A percentile compares a stretch with the other conserved stretches of the same genome.
Evolutionary conservation across 1,139 yeast species (phyloP).

Genomic region (Debaryomycetaceae sp.): DNA sequence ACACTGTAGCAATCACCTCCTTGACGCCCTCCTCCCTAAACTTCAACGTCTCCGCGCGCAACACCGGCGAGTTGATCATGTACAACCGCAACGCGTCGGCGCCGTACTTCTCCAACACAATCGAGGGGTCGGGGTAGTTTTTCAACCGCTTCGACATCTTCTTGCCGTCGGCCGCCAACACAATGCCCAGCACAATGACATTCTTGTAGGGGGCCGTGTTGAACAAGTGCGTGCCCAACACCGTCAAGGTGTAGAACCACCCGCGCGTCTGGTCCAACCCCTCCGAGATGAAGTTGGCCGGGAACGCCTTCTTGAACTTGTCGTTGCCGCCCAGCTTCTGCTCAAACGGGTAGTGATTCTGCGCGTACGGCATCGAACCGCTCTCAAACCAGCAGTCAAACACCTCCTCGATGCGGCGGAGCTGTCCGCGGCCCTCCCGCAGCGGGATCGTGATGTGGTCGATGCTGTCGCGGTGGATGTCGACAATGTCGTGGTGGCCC

Average conservation of each 20-base stretch:
- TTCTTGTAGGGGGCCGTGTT: conserved; percentile 91
- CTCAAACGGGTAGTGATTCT: conserved; percentile 96
- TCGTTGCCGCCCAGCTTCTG: conserved; percentile 59
- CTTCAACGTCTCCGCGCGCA: conserved; percentile 93
- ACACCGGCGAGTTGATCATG: conserved; percentile 93
- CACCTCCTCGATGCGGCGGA: conserved; percentile 93
- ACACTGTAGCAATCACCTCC: conserved; percentile 92
- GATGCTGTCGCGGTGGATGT: conserved; percentile 88
- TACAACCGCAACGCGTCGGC: conserved; percentile 97
- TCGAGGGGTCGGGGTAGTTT: conserved; percentile 93
- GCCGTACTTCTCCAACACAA: conserved; percentile 83
- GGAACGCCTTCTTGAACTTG: conserved; percentile 75
- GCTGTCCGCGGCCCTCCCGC: conserved; percentile 78
- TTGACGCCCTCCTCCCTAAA: conserved; percentile 98
- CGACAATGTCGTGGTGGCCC: conserved; percentile 77
- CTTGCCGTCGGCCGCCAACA: conserved; percentile 96
- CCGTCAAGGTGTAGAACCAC: conserved; percentile 97
- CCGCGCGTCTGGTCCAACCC: conserved; percentile 99
- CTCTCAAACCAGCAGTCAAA: conserved; percentile 99
- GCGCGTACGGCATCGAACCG: conserved; percentile 98
- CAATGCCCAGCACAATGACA: conserved; percentile 95
- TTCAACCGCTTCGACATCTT: conserved; percentile 98
- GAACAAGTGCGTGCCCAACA: conserved; percentile 91
- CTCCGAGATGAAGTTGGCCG: conserved; percentile 96
- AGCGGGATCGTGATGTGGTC: conserved; percentile 94